These are phyloP conservation scores for Thraustochytrium striatum DNA, from an alignment of 352 stramenopile species.

Conservation along the genomic window DNA sequence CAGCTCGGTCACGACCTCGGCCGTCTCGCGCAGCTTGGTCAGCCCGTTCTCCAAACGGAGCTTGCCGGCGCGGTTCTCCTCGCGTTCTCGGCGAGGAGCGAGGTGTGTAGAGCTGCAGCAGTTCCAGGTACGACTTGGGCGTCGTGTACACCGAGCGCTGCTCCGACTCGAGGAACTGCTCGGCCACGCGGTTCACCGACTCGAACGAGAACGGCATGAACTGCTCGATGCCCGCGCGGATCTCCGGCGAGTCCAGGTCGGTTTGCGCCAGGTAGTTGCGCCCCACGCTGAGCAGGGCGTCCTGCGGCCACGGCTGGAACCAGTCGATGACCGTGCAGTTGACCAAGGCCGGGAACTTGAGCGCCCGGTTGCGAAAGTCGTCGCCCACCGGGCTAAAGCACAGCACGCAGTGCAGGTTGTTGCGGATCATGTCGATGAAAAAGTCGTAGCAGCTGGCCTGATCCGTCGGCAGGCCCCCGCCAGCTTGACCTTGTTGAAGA, in stretches of 20 bases:
- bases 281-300: conserved; percentile 83
- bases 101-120: conserved; percentile 85
- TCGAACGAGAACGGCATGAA: conserved; percentile 93
- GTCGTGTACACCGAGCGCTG: conserved; percentile 86
- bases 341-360: conserved; percentile 89
- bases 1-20: conserved; percentile 80
- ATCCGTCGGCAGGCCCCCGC: conserved; percentile 69
- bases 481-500: conserved; percentile 74
- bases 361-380: conserved; percentile 83
- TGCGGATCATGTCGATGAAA: conserved; percentile 87
- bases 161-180: conserved; percentile 81
- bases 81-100: conserved; percentile 78
- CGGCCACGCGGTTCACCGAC: conserved; percentile 81
- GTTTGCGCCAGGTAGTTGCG: conserved; percentile 68
- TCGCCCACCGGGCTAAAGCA: conserved; percentile 91
- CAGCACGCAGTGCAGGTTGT: conserved; percentile 87
- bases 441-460: conserved; percentile 83
- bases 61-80: conserved; percentile 73
- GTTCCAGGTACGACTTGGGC: conserved; percentile 85
- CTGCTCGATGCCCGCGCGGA: conserved; percentile 77
- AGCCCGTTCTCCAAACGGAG: conserved; percentile 65
- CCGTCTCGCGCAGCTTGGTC: conserved; percentile 82
- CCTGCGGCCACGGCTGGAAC: conserved; percentile 83
- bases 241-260: conserved; percentile 64
- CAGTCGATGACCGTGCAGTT: conserved; percentile 93